Evolutionary conservation across 495 filamentous ascomycete species (phyloP), one percentile per base, ranked within the genome.

Genomic region (Penicillium samsonianum): DNA sequence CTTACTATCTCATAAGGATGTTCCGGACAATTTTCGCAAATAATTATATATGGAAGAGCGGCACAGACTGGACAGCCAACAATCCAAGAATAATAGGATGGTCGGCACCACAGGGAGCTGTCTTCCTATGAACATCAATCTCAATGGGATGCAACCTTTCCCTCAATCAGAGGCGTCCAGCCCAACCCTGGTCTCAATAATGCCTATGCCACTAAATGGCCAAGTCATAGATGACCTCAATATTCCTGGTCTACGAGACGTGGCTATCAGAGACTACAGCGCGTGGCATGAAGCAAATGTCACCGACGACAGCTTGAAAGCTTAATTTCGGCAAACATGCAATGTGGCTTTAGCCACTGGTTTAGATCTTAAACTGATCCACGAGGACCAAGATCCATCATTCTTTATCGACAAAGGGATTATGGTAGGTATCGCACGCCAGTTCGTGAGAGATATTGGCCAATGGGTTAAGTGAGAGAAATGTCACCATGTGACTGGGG

Each of bases 371-470:
- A 54, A 35, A 19, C 60, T 65, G 58, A 66, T 73, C 17, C 17
- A 65, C 35, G 16, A 64, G 38, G 64, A 70, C 53, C 58, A 63
- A 37, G 56, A 73, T 46, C 56, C 59, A 1, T 53, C 37, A 37
- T 73, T 68, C 45, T 70, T 73, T 16, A 55, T 65, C 16, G 55
- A 64, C n/a, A 53, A 67, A 3, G 64, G 65, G 25, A 60, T 70
- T 30, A 46, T 47, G 48, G 48, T 63, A 38, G 67, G 65, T 47
- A 62, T 62, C 42, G 67, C 67, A 12, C 64, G 65, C n/a, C 50
- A 50, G 12, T 64, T 60, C 26, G 54, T 64, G 20, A 43, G 51
- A 30, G 60, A 63, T 35, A 53, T 63, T 38, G 16, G 40, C 16
- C 7, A 54, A 49, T 62, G 23, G 59, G 54, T 62, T 17, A 40